These are phyloP conservation scores for Trichoderma atrobrunneum DNA, from an alignment of 2,329 filamentous ascomycete species.

Conservation along the genomic window DNA sequence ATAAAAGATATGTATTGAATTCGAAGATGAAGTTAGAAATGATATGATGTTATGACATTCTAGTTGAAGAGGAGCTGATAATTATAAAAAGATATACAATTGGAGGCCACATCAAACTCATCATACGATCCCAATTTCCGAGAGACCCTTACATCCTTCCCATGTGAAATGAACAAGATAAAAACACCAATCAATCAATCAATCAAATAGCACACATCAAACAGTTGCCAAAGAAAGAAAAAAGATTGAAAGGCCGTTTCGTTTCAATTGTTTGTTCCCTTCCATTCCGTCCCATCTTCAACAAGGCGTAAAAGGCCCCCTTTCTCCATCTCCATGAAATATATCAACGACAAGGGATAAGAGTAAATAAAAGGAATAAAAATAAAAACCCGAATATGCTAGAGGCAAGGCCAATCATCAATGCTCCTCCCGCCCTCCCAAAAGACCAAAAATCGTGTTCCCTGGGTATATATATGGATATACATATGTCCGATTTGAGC, in stretches of 20 bases:
- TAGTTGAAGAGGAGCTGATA: background rate
- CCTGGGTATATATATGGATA: constrained; percentile 18
- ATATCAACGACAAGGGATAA: background rate
- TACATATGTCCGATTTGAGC: constrained; percentile 4
- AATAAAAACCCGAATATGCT: background rate
- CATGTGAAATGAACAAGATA: background rate
- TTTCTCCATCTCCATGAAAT: background rate
- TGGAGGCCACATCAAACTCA: background rate
- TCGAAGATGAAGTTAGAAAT: background rate
- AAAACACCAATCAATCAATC: background rate
- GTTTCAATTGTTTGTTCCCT: background rate
- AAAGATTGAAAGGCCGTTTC: background rate
- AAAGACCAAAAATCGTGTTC: background rate
- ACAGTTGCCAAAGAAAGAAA: background rate
- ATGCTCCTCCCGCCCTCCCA: background rate
- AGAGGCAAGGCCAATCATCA: background rate
- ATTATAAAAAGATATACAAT: background rate
- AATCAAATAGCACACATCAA: background rate
- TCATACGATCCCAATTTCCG: background rate
- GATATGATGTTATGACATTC: background rate
- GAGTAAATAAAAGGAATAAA: background rate
- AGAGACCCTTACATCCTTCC: background rate
- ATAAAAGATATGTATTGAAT: background rate
- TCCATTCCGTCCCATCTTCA: no score
- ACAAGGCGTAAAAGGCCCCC: background rate